Percentiles rank a stretch among this genome's conserved stretches.
Conservation (phyloP, 192 early-diverging fungal genomes). For the Funneliformis mosseae region DNA sequence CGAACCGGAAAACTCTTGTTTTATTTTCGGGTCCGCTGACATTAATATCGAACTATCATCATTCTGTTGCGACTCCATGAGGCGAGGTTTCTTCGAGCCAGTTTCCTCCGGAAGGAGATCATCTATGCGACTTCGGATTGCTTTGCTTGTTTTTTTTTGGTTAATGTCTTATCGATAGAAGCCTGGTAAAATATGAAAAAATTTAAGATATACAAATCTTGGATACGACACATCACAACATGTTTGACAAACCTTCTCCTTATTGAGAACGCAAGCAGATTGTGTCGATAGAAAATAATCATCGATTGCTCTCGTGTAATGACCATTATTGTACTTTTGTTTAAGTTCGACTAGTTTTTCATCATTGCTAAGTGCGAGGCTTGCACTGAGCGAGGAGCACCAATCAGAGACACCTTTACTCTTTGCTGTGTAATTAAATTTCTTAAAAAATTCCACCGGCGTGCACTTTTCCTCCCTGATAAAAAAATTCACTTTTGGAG, state of each 20-base stretch:
- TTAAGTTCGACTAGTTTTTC: constrained; percentile 26
- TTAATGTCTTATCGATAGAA: constrained; percentile 30
- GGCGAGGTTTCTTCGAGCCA: too few relatives aligned
- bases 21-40: too few relatives aligned
- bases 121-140: constrained; percentile 21
- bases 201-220: constrained; percentile 30
- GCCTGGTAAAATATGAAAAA: constrained; percentile 25
- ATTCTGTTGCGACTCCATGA: too few relatives aligned
- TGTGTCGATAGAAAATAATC: constrained; percentile 20
- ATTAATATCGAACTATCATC: too few relatives aligned
- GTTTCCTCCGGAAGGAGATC: too few relatives aligned
- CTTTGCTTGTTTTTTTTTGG: constrained; percentile 32
- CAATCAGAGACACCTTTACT: constrained; percentile 28
- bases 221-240: constrained; percentile 23
- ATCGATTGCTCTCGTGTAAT: constrained; percentile 24
- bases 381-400: constrained; percentile 21
- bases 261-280: constrained; percentile 11
- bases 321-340: constrained; percentile 24
- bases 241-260: constrained; percentile 33
- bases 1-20: too few relatives aligned
- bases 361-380: constrained; percentile 8
- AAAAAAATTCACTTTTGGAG: constrained; percentile 27
- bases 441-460: constrained; percentile 26
- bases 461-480: constrained; percentile 19
- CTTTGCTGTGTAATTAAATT: constrained; percentile 26